A percentile compares a stretch with the other conserved stretches of the same genome.
Evolutionary conservation across 83 land plant species (phyloP).

Genomic region (Diphasiastrum complanatum): DNA sequence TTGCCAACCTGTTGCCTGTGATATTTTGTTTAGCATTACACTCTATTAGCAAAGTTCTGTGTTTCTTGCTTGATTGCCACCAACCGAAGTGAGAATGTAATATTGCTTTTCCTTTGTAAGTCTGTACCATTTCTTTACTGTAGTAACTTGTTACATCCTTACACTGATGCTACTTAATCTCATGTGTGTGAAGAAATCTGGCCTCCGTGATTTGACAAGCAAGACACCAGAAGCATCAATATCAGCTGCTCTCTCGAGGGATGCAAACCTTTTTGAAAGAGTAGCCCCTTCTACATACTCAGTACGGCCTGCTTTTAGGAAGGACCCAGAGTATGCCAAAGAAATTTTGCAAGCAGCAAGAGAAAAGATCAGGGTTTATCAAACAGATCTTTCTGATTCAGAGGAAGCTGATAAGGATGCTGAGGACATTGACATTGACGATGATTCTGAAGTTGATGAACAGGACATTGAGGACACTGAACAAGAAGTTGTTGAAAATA

Average conservation of each 20-base stretch:
- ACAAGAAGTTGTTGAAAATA: slow-evolving; percentile 38
- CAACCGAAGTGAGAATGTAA: background rate
- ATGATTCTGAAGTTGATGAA: slow-evolving; percentile 67
- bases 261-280: slow-evolving; percentile 85
- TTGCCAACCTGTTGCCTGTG: background rate
- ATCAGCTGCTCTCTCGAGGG: slow-evolving; percentile 88
- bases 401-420: slow-evolving; percentile 45
- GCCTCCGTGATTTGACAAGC: slow-evolving; percentile 88
- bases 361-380: slow-evolving; percentile 65
- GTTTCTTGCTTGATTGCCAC: background rate
- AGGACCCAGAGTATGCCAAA: slow-evolving; percentile 87
- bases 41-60: background rate
- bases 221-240: slow-evolving; percentile 99
- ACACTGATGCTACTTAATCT: background rate
- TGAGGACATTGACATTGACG: slow-evolving; percentile 65
- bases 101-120: background rate
- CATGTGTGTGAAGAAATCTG: slow-evolving; percentile 61
- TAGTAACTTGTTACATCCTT: background rate
- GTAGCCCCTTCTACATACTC: slow-evolving; percentile 95
- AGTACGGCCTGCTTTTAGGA: slow-evolving; percentile 73
- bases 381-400: slow-evolving; percentile 54
- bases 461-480: slow-evolving; percentile 67
- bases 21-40: background rate
- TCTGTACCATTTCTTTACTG: background rate
- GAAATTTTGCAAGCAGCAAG: slow-evolving; percentile 64